phyloP scores from a whole-genome alignment of 352 stramenopile genomes.

The Pseudoperonospora humuli region DNA sequence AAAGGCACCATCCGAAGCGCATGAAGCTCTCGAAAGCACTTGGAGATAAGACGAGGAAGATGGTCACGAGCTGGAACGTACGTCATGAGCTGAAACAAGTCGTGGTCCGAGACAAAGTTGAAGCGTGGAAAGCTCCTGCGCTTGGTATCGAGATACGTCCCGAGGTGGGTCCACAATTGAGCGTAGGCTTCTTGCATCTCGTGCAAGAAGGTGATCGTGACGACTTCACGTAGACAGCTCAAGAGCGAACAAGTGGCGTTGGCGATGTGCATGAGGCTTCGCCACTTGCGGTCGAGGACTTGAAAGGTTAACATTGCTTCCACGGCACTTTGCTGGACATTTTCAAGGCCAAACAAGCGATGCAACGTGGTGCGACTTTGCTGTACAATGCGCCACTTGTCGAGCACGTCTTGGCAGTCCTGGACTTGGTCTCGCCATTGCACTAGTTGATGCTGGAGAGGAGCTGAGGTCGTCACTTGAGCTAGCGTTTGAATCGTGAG shows the following conservation, averaged over 20 bases:
- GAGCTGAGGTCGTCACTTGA: constrained; percentile 31
- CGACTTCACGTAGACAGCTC: constrained; percentile 50
- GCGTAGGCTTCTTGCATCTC: constrained; percentile 35
- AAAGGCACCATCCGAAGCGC: constrained; percentile 20
- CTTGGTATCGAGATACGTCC: constrained; percentile 51
- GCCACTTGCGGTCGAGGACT: constrained; percentile 58
- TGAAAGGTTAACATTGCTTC: constrained; percentile 56
- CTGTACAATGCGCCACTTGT: constrained; percentile 48
- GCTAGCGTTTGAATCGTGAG: constrained; percentile 49
- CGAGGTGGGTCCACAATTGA: constrained; percentile 49
- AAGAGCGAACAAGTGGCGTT: constrained; percentile 40
- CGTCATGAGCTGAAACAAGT: constrained; percentile 52
- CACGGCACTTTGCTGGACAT: constrained; percentile 50
- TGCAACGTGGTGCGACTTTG: constrained; percentile 39
- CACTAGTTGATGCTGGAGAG: constrained; percentile 33
- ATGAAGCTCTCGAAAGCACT: constrained; percentile 41
- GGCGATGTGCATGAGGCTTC: constrained; percentile 51
- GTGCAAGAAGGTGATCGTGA: constrained; percentile 43
- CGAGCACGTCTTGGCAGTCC: constrained; percentile 49
- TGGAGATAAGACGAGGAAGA: constrained; percentile 37
- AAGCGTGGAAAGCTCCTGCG: constrained; percentile 48
- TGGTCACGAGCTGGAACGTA: constrained; percentile 26
- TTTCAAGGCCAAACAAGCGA: constrained; percentile 36
- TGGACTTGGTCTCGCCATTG: constrained; percentile 57
- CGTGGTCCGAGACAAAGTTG: constrained; percentile 54